phyloP scores from a whole-genome alignment of 2,329 filamentous ascomycete genomes.

The Pseudogymnoascus sp. region DNA sequence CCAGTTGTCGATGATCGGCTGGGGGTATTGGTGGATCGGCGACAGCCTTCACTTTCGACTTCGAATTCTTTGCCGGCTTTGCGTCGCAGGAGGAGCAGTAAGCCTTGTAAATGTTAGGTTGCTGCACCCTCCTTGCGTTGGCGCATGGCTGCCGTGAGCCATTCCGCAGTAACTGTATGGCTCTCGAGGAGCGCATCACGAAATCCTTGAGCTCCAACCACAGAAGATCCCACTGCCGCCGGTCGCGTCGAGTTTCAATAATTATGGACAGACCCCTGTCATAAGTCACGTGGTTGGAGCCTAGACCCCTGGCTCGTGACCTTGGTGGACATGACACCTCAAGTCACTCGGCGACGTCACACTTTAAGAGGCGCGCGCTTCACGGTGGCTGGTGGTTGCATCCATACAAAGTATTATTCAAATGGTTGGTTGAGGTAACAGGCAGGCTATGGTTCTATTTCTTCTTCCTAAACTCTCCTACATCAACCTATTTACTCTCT shows the following conservation, averaged over 20 bases:
- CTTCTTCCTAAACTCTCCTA: not conserved
- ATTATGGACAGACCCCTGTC: not conserved
- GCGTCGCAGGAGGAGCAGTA: conserved; percentile 30
- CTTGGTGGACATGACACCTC: conserved; percentile 1
- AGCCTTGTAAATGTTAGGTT: conserved; percentile 15
- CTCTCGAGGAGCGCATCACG: conserved; percentile 30
- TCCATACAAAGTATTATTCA: not conserved
- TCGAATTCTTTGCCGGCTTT: conserved; percentile 3
- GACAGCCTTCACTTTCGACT: conserved; percentile 14
- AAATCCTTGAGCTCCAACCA: conserved; percentile 1
- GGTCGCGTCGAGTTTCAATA: not conserved
- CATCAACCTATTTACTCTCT: not conserved
- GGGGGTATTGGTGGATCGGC: conserved; percentile 19
- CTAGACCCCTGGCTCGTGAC: conserved; percentile 7
- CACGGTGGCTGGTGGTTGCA: not conserved
- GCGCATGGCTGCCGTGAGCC: conserved; percentile 11
- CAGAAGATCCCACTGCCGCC: not conserved
- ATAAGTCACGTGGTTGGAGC: not conserved
- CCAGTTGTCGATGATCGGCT: conserved; percentile 55
- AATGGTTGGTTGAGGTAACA: conserved; percentile 4
- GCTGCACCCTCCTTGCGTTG: not conserved
- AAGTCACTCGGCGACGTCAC: conserved; percentile 3
- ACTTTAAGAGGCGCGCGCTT: not conserved
- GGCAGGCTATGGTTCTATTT: not conserved
- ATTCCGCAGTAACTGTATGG: conserved; percentile 22